phyloP scores from a whole-genome alignment of 306 rosid species.

The Macrotyloma uniflorum region DNA sequence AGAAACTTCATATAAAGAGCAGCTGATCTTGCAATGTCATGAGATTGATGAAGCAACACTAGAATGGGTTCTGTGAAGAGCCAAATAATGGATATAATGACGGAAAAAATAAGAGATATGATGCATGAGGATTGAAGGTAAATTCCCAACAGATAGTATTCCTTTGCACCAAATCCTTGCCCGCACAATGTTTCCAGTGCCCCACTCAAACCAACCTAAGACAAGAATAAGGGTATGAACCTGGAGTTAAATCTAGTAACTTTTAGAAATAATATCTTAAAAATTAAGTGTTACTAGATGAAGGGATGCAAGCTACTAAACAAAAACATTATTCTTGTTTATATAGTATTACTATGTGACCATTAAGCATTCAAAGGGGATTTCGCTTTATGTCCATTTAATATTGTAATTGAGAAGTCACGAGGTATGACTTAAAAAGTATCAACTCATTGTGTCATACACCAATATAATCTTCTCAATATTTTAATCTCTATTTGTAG shows the following conservation, averaged over 20 bases:
- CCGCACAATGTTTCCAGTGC: conserved; percentile 92
- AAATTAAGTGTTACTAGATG: background rate
- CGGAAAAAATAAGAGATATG: conserved; percentile 57
- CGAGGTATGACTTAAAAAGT: background rate
- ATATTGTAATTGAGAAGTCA: too few relatives aligned
- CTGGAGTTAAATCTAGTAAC: background rate
- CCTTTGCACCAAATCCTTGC: conserved; percentile 76
- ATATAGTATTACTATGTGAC: too few relatives aligned
- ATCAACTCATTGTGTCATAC: too few relatives aligned
- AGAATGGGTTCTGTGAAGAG: conserved; percentile 61
- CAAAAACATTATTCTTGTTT: background rate
- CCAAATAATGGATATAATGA: conserved; percentile 62
- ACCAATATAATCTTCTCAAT: too few relatives aligned
- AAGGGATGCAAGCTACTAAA: background rate
- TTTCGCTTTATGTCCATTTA: too few relatives aligned
- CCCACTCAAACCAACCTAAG: conserved; percentile 81
- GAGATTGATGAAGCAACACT: conserved; percentile 65
- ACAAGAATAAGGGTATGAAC: conserved; percentile 3
- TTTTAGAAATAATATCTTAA: too few relatives aligned
- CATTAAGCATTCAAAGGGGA: background rate
- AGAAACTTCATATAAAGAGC: conserved; percentile 63
- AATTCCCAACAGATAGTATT: conserved; percentile 65
- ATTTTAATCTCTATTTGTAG: background rate
- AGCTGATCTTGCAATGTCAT: conserved; percentile 56
- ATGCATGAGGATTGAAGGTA: conserved; percentile 83